Evolutionary conservation across 1,284 basidiomycete species (phyloP).

Genomic region (Lentinus polychrous): DNA sequence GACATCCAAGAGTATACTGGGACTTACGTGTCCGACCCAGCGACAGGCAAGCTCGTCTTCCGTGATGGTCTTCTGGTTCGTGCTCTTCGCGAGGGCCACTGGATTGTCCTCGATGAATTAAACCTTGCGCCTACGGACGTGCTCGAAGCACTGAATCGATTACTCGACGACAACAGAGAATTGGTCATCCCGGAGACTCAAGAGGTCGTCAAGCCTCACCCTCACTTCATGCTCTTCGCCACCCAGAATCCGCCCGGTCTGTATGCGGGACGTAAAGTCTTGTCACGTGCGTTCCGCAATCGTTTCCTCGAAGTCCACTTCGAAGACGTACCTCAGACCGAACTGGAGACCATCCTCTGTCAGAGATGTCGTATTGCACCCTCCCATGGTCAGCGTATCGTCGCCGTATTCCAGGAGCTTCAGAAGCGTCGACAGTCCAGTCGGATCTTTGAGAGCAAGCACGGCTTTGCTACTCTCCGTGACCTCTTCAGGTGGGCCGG

Average conservation of each 20-base stretch:
- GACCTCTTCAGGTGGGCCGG: conserved; percentile 98
- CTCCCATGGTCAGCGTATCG: conserved; percentile 88
- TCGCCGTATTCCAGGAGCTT: conserved; percentile 88
- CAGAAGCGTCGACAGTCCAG: conserved; percentile 88
- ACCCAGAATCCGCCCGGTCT: conserved; percentile 97
- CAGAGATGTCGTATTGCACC: conserved; percentile 88
- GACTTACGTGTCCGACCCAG: conserved; percentile 90
- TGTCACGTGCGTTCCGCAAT: conserved; percentile 95
- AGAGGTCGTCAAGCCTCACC: conserved; percentile 90
- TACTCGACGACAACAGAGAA: conserved; percentile 97
- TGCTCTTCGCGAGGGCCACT: conserved; percentile 88
- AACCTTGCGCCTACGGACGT: conserved; percentile 98
- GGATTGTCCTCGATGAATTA: conserved; percentile 98
- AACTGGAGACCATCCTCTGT: conserved; percentile 90
- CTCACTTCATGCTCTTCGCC: conserved; percentile 97
- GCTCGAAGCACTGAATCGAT: conserved; percentile 92
- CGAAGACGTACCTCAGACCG: conserved; percentile 91
- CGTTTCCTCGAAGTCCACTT: conserved; percentile 99
- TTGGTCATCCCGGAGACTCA: conserved; percentile 95
- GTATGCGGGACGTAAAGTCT: conserved; percentile 94
- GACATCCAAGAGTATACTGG: conserved; percentile 99
- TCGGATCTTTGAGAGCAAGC: conserved; percentile 96
- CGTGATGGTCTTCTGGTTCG: conserved; percentile 92
- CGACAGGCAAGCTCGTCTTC: conserved; percentile 90
- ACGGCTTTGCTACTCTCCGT: conserved; percentile 93